Base-by-base conservation (phyloP, 352 stramenopile species). In the Phytopythium mirpurense region DNA sequence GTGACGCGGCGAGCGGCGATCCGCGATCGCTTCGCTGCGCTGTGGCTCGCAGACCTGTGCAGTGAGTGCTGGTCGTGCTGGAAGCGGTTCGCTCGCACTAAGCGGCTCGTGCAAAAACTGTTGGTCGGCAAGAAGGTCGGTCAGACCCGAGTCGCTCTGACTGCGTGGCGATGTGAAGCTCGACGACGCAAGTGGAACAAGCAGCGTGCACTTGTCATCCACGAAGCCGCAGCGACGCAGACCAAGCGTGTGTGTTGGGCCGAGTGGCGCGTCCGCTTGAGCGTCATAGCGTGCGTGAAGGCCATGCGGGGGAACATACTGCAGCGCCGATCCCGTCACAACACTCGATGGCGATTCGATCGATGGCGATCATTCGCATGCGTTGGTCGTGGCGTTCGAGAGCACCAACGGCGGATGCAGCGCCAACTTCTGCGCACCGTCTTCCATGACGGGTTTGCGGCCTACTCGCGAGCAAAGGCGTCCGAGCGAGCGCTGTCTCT, bases 11-110 rank as follows among this genome's bases (percentile, higher is more conserved):
- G 56, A 2, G 51, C 57, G 6, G 38, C 24, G 1, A 75, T 86
- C 40, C 65, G 69, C 43, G 21, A 60, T 6, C 60, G 68, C 3
- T 70, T 84, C 46, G 45, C 18, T 0, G 18, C 67, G 12, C 26
- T 82, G 27, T 78, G 63, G 56, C 50, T 55, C 31, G 44, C 46
- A 10, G 51, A 78, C 19, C 38, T 60, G 8, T 36, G 46, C 5
- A 53, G 31, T 35, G 38, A 29, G 6, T 47, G 4, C 21, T 72
- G 67, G 40, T 16, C 41, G 15, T 31, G 37, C 2, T 75, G 64
- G 67, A 70, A 47, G 31, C 27, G 41, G 5, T 68, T 49, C 19
- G 19, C 51, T 15, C 31, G 10, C 5, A 41, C 64, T 16, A 40
- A 43, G 23, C 34, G 37, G 1, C 41, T 68, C 9, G 26, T 59